Conservation (phyloP, 2,329 filamentous ascomycete species). For the Apiospora kogelbergensis region DNA sequence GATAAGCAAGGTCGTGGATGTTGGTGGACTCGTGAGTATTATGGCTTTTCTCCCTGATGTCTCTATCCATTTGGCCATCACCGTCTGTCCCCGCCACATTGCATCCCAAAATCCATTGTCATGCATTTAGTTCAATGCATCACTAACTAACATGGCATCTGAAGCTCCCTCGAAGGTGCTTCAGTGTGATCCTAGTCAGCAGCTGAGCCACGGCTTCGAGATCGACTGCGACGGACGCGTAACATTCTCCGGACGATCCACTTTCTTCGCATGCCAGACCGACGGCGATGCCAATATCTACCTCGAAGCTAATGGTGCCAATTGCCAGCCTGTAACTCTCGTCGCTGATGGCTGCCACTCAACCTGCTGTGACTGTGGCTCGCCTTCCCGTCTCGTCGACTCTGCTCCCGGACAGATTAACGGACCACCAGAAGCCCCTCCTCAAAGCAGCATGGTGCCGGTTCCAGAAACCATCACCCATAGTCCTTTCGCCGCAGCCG, state of each 20-base stretch:
- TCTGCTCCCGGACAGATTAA: background rate
- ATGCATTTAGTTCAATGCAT: too few species aligned
- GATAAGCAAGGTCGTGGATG: constrained; percentile 60
- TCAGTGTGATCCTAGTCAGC: constrained; percentile 58
- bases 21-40: constrained; percentile 57
- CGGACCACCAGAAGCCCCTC: background rate
- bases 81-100: background rate
- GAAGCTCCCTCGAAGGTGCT: constrained; percentile 56
- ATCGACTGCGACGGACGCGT: constrained; percentile 53
- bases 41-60: background rate
- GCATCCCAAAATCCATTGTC: background rate
- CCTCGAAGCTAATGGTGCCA: constrained; percentile 36
- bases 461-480: background rate
- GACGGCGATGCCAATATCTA: constrained; percentile 58
- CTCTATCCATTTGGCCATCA: background rate
- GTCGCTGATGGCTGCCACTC: constrained; percentile 37
- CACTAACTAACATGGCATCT: background rate
- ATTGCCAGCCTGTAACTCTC: constrained; percentile 51
- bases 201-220: constrained; percentile 54
- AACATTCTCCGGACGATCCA: constrained; percentile 47
- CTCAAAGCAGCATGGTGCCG: background rate
- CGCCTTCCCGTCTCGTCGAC: background rate
- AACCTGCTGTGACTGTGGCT: constrained; percentile 12
- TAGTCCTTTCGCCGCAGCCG: background rate
- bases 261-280: constrained; percentile 63